Percentiles rank a stretch among this genome's conserved stretches.
phyloP scores from a whole-genome alignment of 257 asterid species.

The Mitragyna speciosa region DNA sequence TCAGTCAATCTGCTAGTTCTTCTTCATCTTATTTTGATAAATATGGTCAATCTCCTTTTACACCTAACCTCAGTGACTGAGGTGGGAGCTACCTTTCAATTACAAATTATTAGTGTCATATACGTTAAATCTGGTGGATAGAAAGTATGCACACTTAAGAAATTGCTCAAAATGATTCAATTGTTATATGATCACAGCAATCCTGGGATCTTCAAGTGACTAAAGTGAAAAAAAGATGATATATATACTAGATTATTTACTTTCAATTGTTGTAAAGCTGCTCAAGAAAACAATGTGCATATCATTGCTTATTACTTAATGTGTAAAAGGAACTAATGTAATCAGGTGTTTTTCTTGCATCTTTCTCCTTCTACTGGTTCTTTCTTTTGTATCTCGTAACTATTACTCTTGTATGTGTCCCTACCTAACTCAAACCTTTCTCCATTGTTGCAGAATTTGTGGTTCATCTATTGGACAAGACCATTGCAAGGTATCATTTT shows the following conservation, averaged over 20 bases:
- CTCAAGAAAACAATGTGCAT: neutral
- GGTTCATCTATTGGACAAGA: constrained; percentile 72
- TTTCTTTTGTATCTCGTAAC: neutral
- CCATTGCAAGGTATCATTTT: constrained; percentile 64
- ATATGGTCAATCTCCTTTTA: too few species aligned
- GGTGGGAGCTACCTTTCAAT: neutral
- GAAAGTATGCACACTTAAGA: neutral
- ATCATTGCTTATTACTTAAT: neutral
- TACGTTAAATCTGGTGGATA: neutral
- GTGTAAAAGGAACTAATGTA: neutral
- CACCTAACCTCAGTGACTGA: neutral
- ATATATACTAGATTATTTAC: neutral
- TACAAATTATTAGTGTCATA: neutral
- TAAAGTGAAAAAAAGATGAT: neutral
- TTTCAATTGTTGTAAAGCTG: neutral
- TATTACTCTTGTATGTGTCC: neutral
- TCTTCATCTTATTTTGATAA: too few species aligned
- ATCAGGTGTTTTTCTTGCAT: neutral
- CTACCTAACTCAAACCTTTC: constrained; percentile 7
- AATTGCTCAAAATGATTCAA: neutral
- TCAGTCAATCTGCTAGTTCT: neutral
- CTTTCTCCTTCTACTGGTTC: neutral
- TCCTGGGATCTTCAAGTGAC: neutral
- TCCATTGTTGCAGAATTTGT: constrained; percentile 62
- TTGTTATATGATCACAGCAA: neutral